A percentile compares a stretch with the other conserved stretches of the same genome.
These are phyloP conservation scores for Acacia pycnantha DNA, from an alignment of 331 rosid genomes.

Conservation along the genomic window DNA sequence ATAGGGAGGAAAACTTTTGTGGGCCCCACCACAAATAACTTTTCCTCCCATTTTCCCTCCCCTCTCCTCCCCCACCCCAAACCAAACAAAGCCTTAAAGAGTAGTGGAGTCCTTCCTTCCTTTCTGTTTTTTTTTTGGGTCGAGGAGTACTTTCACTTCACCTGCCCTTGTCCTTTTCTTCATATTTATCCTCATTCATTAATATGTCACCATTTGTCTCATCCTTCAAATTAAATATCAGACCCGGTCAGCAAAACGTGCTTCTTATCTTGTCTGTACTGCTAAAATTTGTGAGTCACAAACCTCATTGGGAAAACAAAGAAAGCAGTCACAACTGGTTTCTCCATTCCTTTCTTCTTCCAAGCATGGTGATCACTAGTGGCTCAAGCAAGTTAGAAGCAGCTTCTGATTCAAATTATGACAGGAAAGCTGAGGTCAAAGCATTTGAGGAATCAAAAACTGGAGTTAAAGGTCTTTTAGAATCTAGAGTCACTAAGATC, in stretches of 20 bases:
- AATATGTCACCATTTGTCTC: neutral
- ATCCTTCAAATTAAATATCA: too few species aligned
- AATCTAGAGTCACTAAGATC: slow-evolving; percentile 31
- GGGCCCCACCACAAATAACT: too few species aligned
- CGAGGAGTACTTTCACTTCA: too few species aligned
- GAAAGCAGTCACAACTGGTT: neutral
- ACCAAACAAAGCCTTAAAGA: too few species aligned
- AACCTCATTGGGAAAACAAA: neutral
- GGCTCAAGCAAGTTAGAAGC: slow-evolving; percentile 16
- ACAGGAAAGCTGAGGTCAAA: slow-evolving; percentile 32
- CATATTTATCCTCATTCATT: neutral
- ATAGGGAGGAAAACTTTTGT: too few species aligned
- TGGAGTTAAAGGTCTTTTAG: slow-evolving; percentile 44
- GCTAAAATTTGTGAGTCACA: neutral
- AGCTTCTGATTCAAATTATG: slow-evolving; percentile 27
- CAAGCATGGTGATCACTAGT: slow-evolving; percentile 8
- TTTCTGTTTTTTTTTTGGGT: too few species aligned
- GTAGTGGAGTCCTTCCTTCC: too few species aligned
- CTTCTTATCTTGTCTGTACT: neutral
- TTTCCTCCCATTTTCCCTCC: too few species aligned
- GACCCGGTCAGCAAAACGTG: neutral
- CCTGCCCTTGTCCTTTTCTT: too few species aligned
- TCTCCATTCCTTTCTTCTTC: neutral
- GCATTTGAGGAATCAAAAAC: slow-evolving; percentile 40
- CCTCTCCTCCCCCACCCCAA: too few species aligned